Conservation (phyloP, 148 eudicot genomes). For the Beta vulgaris region DNA sequence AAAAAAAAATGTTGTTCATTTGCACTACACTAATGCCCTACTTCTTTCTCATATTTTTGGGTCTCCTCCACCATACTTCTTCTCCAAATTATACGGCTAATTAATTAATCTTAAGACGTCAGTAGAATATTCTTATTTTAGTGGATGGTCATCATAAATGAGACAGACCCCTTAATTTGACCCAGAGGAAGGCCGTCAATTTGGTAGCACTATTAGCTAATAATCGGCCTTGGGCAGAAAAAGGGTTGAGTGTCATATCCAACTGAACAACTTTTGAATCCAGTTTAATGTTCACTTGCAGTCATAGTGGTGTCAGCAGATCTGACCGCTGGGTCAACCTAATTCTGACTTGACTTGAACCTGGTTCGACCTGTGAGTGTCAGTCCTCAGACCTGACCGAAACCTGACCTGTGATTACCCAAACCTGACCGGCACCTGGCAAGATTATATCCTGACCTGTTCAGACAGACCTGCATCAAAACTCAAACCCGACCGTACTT, state of each 20-base stretch:
- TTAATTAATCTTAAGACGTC: not conserved
- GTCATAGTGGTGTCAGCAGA: no score
- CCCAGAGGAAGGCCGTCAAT: not conserved
- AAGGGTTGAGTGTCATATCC: constrained; percentile 11
- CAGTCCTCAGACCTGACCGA: no score
- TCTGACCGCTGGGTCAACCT: no score
- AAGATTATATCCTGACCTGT: no score
- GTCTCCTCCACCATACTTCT: not conserved
- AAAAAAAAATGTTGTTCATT: no score
- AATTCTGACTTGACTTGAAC: no score
- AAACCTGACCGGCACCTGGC: no score
- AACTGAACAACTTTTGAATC: not conserved
- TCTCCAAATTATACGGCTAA: constrained; percentile 7
- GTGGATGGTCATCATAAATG: not conserved
- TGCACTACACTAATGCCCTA: no score
- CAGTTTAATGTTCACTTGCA: not conserved
- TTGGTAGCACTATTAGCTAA: not conserved
- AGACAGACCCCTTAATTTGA: not conserved
- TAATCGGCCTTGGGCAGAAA: not conserved
- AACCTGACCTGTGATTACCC: no score
- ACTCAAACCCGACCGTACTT: no score
- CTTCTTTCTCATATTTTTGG: not conserved
- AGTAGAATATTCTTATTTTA: not conserved
- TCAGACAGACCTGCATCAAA: no score
- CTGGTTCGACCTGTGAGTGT: no score